Conservation (phyloP, 495 filamentous ascomycete species). For the Trichoderma asperelloides region DNA sequence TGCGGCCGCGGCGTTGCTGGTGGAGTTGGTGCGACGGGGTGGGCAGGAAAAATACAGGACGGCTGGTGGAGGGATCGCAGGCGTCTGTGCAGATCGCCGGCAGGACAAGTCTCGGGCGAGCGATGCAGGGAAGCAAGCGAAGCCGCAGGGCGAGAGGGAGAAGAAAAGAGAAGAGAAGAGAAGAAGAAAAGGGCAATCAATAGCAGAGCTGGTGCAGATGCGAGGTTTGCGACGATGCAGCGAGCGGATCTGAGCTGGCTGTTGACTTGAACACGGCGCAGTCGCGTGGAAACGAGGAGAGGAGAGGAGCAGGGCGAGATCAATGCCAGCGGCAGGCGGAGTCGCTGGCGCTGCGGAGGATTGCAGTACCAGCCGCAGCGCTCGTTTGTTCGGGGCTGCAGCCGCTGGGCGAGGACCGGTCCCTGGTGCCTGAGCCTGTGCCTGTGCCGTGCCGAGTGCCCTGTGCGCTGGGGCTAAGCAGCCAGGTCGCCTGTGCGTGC, state of each 20-base stretch:
- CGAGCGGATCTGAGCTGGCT: not conserved
- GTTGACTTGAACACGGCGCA: not conserved
- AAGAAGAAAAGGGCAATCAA: not conserved
- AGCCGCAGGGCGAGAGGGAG: not conserved
- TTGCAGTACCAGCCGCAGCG: not conserved
- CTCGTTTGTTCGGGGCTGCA: not conserved
- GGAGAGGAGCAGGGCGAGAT: not conserved
- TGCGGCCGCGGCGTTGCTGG: not conserved
- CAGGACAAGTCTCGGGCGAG: not conserved
- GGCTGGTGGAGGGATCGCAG: not conserved
- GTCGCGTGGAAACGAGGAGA: slow-evolving; percentile 11
- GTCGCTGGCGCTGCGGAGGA: not conserved
- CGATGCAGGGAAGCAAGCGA: not conserved
- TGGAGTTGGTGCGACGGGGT: slow-evolving; percentile 8
- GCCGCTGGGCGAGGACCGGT: not conserved
- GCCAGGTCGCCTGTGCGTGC: too few relatives aligned
- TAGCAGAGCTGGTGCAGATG: not conserved
- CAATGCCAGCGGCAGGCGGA: slow-evolving; percentile 7
- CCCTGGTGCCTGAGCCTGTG: not conserved
- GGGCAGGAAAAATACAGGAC: not conserved
- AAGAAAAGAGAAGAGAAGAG: not conserved
- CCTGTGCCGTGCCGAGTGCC: not conserved
- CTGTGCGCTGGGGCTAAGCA: slow-evolving; percentile 1
- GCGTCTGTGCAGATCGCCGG: not conserved
- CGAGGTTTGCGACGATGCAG: not conserved